Evolutionary conservation across 73 alveolate species (phyloP), one percentile per base, ranked within the genome.

Genomic region (Paramecium bursaria): DNA sequence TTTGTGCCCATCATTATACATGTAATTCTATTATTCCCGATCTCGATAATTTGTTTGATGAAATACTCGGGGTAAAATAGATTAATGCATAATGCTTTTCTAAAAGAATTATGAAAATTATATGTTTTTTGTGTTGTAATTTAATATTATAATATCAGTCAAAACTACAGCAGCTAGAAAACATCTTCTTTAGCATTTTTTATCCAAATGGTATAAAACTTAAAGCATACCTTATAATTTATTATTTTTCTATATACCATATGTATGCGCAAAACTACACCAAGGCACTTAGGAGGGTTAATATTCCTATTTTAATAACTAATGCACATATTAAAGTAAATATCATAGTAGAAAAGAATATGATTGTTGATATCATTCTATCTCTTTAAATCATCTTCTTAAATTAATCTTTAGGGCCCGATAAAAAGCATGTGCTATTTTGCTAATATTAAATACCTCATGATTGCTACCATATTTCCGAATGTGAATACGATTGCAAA

Each of bases 151-250:
- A n/a, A n/a, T n/a, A n/a, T 67, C 82, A 67, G 33, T 67, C 57
- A 4, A 67, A 67, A 14, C 44, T 57, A 42, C 82, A 67, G 17
- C 82, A 67, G 19, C 82, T 19, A 9, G 82, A 39, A 27, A 67
- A 67, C 25, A 67, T 39, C 27, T 67, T 67, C 23, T 67, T 67
- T 10, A 67, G 50, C 25, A 67, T 35, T 47, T 10, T 67, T 30
- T 67, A 42, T 3, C 82, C 82, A 39, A 67, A 67, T 0, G 82
- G 82, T 13, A 67, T 67, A 47, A 35, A 67, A 42, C 82, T 57
- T 15, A 57, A 57, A 1, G 33, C 76, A 30, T 57, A 57, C 76
- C 76, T 57, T 23, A 11, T 4, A 14, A 17, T 57, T 11, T 14
- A 57, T 26, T 57, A 10, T 35, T 14, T 17, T 9, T n/a, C n/a